A percentile compares a stretch with the other conserved stretches of the same genome.
These are phyloP conservation scores for Acacia melanoxylon DNA, from an alignment of 306 rosid species.

Conservation along the genomic window DNA sequence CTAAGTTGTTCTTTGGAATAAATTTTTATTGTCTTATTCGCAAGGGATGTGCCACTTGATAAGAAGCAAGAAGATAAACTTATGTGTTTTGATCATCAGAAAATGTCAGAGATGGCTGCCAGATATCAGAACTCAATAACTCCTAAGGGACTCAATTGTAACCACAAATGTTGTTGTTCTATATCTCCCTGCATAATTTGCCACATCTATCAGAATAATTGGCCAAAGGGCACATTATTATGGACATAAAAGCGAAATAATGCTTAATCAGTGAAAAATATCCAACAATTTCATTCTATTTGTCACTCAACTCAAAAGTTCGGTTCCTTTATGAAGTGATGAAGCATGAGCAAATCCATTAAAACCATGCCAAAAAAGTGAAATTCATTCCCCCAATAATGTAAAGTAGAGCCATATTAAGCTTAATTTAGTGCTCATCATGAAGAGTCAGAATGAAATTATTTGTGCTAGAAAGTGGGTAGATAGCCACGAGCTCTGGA, in stretches of 20 bases:
- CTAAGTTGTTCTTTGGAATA: conserved; percentile 33
- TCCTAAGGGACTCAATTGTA: conserved; percentile 8
- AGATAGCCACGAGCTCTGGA: conserved; percentile 34
- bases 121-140: conserved; percentile 2
- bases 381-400: conserved; percentile 36
- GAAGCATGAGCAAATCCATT: conserved; percentile 33
- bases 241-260: conserved; percentile 10
- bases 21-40: conserved; percentile 13
- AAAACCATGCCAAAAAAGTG: conserved; percentile 34
- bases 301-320: conserved; percentile 20
- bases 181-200: conserved; percentile 19
- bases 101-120: conserved; percentile 24
- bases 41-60: conserved; percentile 37
- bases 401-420: conserved; percentile 25
- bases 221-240: not conserved
- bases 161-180: conserved; percentile 5
- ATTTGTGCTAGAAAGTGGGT: conserved; percentile 32
- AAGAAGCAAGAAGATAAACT: conserved; percentile 28
- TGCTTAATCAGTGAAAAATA: conserved; percentile 17
- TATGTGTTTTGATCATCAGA: conserved; percentile 13
- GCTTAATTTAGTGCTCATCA: conserved; percentile 28
- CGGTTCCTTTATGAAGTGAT: conserved; percentile 30
- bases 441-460: conserved; percentile 25
- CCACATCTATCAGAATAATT: conserved; percentile 7
- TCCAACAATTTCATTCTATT: conserved; percentile 24